These are phyloP conservation scores for Falciphora oryzae DNA, from an alignment of 2,329 filamentous ascomycete species.

Conservation along the genomic window DNA sequence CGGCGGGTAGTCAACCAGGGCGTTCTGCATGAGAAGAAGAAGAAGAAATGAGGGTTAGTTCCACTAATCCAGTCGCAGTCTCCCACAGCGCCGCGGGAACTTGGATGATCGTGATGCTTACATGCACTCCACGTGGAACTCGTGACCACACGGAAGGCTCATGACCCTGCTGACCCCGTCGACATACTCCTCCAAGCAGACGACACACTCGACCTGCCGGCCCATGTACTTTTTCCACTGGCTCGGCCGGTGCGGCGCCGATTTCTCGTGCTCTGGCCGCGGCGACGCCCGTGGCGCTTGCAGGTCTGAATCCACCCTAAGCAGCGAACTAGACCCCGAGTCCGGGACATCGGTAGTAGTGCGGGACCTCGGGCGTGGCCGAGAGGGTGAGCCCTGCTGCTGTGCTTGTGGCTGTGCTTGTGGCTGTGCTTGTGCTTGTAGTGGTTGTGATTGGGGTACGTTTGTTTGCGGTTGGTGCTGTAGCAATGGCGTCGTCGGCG, in stretches of 20 bases:
- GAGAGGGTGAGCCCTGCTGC: slow-evolving; percentile 18
- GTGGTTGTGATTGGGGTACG: slow-evolving; percentile 70
- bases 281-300: slow-evolving; percentile 30
- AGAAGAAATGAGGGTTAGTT: not conserved
- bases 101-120: slow-evolving; percentile 45
- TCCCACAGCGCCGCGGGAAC: too few relatives aligned
- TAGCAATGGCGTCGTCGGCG: slow-evolving; percentile 75
- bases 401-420: not conserved
- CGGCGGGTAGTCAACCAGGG: slow-evolving; percentile 94
- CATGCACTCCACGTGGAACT: slow-evolving; percentile 99
- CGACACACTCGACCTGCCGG: slow-evolving; percentile 79
- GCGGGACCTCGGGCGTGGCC: slow-evolving; percentile 56
- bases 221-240: slow-evolving; percentile 64
- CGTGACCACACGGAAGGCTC: slow-evolving; percentile 94
- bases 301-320: slow-evolving; percentile 37
- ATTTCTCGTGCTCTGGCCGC: slow-evolving; percentile 42
- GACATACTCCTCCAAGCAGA: slow-evolving; percentile 93
- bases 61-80: not conserved
- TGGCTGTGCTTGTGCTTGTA: slow-evolving; percentile 45
- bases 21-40: slow-evolving; percentile 51
- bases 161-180: slow-evolving; percentile 93
- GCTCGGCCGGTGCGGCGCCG: slow-evolving; percentile 34
- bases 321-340: slow-evolving; percentile 33
- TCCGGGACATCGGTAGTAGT: slow-evolving; percentile 58
- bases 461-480: slow-evolving; percentile 54